Evolutionary conservation across 2,329 filamentous ascomycete genomes (phyloP).

Genomic region (Thermoascus crustaceus): DNA sequence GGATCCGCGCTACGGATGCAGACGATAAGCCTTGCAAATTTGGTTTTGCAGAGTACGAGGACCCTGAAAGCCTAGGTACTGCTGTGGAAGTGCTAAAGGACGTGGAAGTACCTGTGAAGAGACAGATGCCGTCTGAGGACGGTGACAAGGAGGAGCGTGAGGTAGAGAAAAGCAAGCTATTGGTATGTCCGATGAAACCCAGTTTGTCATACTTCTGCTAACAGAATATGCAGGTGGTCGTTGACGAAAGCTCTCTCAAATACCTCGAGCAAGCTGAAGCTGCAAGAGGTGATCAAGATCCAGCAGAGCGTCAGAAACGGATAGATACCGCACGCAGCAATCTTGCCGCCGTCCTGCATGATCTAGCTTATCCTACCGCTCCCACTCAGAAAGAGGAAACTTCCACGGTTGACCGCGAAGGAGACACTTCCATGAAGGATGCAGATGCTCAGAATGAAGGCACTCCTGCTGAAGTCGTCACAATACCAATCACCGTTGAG

Average conservation of each 20-base stretch:
- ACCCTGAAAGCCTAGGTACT: constrained; percentile 75
- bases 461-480: constrained; percentile 70
- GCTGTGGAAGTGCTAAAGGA: constrained; percentile 79
- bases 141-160: constrained; percentile 37
- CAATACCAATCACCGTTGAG: constrained; percentile 77
- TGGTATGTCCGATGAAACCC: constrained; percentile 40
- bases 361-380: constrained; percentile 61
- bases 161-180: constrained; percentile 61
- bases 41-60: constrained; percentile 93
- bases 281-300: constrained; percentile 54
- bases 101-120: constrained; percentile 71
- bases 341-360: constrained; percentile 59
- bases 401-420: constrained; percentile 51
- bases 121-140: constrained; percentile 47
- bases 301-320: constrained; percentile 55
- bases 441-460: constrained; percentile 48
- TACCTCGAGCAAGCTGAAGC: constrained; percentile 79
- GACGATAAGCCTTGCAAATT: constrained; percentile 77
- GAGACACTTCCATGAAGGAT: constrained; percentile 63
- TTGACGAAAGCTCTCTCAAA: constrained; percentile 74
- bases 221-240: constrained; percentile 45
- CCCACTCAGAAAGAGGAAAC: constrained; percentile 38
- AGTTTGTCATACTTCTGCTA: constrained; percentile 8
- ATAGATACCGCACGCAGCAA: constrained; percentile 61
- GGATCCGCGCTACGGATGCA: constrained; percentile 72